Conservation (phyloP, 306 rosid genomes). For the Adenanthera pavonina region DNA sequence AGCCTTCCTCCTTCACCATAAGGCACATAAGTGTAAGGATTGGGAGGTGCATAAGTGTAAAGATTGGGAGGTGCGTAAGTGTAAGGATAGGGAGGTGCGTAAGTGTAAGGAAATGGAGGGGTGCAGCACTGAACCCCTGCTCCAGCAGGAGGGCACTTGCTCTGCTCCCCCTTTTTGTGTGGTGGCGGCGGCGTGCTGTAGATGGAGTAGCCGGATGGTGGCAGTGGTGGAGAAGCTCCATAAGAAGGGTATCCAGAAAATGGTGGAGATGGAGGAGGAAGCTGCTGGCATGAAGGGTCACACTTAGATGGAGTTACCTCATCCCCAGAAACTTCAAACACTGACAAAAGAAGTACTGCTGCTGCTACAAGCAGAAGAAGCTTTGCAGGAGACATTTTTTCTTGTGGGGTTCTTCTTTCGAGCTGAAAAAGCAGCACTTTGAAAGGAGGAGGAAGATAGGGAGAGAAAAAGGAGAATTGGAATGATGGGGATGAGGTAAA, state of each 20-base stretch:
- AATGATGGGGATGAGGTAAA: not conserved
- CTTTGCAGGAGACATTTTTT: conserved; percentile 34
- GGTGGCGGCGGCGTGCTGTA: conserved; percentile 41
- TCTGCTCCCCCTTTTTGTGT: not conserved
- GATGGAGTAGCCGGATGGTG: conserved; percentile 36
- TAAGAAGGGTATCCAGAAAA: conserved; percentile 40
- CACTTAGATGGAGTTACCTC: conserved; percentile 30
- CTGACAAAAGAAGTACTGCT: conserved; percentile 18
- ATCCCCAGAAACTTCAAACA: conserved; percentile 40
- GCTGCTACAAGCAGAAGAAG: conserved; percentile 1
- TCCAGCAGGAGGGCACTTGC: conserved; percentile 51
- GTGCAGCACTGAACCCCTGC: conserved; percentile 42
- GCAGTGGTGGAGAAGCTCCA: conserved; percentile 37
- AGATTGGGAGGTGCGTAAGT: conserved; percentile 39
- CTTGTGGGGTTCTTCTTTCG: not conserved
- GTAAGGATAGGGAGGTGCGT: conserved; percentile 34
- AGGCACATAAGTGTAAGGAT: conserved; percentile 47
- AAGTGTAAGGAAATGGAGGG: conserved; percentile 42
- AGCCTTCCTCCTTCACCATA: conserved; percentile 19
- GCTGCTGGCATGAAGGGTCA: conserved; percentile 44
- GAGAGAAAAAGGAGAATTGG: not conserved
- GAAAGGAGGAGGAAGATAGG: not conserved
- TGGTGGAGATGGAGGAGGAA: conserved; percentile 43
- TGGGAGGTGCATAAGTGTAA: conserved; percentile 39
- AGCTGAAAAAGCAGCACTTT: not conserved